Conservation (phyloP, 768 basidiomycete species). For the Termitomyces sp. region DNA sequence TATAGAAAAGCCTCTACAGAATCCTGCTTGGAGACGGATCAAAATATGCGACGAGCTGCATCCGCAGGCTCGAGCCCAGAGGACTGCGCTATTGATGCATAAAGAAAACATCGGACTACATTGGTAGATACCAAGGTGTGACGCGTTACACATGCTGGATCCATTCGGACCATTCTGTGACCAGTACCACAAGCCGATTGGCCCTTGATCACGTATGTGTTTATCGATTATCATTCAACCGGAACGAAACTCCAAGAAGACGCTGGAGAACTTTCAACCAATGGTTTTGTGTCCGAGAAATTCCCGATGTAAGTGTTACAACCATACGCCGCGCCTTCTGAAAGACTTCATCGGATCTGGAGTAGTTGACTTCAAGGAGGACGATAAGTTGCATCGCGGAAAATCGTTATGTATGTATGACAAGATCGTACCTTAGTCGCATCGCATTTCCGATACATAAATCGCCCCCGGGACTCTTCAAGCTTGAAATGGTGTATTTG, state of each 20-base stretch:
- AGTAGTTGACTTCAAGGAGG: no score
- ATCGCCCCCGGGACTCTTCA: constrained; percentile 2
- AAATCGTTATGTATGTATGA: neutral
- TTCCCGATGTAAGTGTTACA: neutral
- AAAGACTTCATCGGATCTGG: neutral
- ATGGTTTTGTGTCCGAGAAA: neutral
- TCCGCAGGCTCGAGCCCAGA: no score
- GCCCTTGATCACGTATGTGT: no score
- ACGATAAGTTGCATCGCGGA: constrained; percentile 9
- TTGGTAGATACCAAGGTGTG: no score
- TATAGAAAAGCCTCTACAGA: neutral
- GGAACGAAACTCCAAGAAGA: neutral
- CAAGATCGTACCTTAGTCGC: constrained; percentile 1
- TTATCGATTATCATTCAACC: neutral
- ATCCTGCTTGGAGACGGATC: neutral
- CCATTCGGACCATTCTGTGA: no score
- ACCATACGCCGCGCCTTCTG: neutral
- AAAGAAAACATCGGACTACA: no score
- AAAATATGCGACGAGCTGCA: neutral
- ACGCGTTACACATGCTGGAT: no score
- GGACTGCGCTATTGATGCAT: neutral
- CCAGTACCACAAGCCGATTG: no score
- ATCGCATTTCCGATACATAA: constrained; percentile 12
- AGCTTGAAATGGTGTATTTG: neutral
- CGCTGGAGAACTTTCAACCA: neutral